phyloP scores from a whole-genome alignment of 352 stramenopile species.

The Pythium coloratum region DNA sequence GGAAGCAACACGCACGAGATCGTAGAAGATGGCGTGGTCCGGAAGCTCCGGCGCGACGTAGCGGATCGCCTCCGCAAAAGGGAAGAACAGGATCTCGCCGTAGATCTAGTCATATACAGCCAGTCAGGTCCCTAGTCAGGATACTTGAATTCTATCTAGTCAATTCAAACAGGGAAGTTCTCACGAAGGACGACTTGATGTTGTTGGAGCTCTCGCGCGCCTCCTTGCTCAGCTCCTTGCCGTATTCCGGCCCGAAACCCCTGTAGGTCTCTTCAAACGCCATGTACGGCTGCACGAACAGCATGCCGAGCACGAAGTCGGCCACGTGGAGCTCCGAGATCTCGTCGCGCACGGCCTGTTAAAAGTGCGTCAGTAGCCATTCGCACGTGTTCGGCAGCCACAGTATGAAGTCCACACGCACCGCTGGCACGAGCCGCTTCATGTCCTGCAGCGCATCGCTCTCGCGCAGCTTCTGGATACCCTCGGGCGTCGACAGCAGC shows the following conservation, averaged over 20 bases:
- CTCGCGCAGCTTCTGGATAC: conserved; percentile 53
- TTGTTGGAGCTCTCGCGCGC: conserved; percentile 76
- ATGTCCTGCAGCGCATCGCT: conserved; percentile 59
- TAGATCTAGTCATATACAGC: conserved; percentile 52
- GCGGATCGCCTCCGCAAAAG: conserved; percentile 73
- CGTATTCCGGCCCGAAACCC: conserved; percentile 73
- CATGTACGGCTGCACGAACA: conserved; percentile 74
- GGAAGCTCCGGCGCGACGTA: conserved; percentile 62
- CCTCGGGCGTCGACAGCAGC: conserved; percentile 53
- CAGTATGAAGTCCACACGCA: conserved; percentile 15
- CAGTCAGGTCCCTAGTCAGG: background rate
- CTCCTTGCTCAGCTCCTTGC: conserved; percentile 79
- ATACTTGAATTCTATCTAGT: background rate
- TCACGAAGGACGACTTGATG: conserved; percentile 79
- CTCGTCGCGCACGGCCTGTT: conserved; percentile 57
- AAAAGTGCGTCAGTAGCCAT: background rate
- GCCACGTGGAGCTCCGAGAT: conserved; percentile 73
- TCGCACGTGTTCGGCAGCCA: background rate
- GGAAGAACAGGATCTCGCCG: conserved; percentile 84
- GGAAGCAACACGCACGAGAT: conserved; percentile 45
- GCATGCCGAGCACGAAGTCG: conserved; percentile 79
- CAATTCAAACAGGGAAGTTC: background rate
- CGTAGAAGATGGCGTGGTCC: conserved; percentile 79
- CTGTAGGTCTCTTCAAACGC: conserved; percentile 64
- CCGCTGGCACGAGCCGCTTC: conserved; percentile 65